Conservation (phyloP, 2,329 filamentous ascomycete species). For the Cytospora leucostoma region DNA sequence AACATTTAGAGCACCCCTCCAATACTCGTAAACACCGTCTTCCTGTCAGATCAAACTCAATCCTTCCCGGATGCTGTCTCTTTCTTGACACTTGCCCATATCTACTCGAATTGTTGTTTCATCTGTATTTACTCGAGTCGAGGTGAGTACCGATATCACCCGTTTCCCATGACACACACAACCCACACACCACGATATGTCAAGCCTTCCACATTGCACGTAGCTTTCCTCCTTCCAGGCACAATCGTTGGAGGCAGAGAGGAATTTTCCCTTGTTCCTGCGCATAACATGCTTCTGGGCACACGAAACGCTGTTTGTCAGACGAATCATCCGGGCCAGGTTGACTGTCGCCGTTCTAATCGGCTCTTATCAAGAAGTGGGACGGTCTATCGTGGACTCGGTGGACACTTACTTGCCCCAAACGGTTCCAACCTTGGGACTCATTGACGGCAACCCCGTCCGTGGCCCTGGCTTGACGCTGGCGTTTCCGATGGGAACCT, state of each 20-base stretch:
- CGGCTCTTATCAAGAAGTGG: slow-evolving; percentile 11
- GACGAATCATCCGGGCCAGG: slow-evolving; percentile 18
- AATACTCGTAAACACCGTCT: too few species aligned
- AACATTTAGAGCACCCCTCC: too few species aligned
- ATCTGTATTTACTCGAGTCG: slow-evolving; percentile 3
- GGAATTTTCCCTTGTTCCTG: neutral
- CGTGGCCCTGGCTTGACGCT: slow-evolving; percentile 7
- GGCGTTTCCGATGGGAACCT: neutral
- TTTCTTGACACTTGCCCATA: neutral
- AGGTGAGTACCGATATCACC: slow-evolving; percentile 20
- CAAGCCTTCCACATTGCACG: slow-evolving; percentile 11
- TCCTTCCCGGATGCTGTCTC: too few species aligned
- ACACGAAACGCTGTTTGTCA: neutral
- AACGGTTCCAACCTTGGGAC: slow-evolving; percentile 18
- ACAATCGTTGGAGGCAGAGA: neutral
- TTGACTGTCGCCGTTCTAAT: slow-evolving; percentile 19
- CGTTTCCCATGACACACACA: slow-evolving; percentile 8
- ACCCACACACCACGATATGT: neutral
- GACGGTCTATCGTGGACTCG: slow-evolving; percentile 5
- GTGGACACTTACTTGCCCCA: slow-evolving; percentile 13
- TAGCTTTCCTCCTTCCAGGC: neutral
- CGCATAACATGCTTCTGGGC: neutral
- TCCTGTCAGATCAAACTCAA: too few species aligned
- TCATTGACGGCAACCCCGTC: slow-evolving; percentile 20
- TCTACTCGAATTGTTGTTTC: neutral